Conservation (phyloP, 2,329 filamentous ascomycete genomes). For the Metarhizium sp. region DNA sequence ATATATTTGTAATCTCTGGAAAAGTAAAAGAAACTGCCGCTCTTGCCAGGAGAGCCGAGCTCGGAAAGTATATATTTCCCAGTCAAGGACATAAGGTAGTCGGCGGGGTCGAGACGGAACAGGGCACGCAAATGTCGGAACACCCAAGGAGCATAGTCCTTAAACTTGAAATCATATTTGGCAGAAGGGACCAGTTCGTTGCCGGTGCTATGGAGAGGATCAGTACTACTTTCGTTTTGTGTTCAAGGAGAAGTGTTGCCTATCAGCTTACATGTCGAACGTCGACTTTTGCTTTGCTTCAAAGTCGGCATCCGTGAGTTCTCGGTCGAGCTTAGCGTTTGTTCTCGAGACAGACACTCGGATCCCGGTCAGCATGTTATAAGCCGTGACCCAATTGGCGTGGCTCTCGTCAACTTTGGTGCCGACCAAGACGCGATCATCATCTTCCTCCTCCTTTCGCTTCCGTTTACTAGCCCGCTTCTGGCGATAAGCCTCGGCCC, state of each 20-base stretch:
- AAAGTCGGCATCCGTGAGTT: slow-evolving; percentile 86
- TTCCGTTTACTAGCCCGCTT: slow-evolving; percentile 83
- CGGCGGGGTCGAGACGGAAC: slow-evolving; percentile 89
- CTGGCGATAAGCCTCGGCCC: slow-evolving; percentile 87
- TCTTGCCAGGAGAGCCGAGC: slow-evolving; percentile 93
- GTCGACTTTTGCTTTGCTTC: slow-evolving; percentile 93
- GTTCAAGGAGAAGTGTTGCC: neutral
- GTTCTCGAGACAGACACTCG: slow-evolving; percentile 93
- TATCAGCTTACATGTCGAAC: slow-evolving; percentile 76
- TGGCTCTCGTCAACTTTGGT: slow-evolving; percentile 98
- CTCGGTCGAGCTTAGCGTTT: slow-evolving; percentile 91
- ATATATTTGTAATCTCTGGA: slow-evolving; percentile 99
- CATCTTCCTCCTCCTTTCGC: slow-evolving; percentile 77
- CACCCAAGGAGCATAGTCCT: slow-evolving; percentile 99
- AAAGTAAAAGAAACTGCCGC: slow-evolving; percentile 99
- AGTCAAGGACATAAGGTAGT: slow-evolving; percentile 96
- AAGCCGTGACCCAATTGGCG: slow-evolving; percentile 94
- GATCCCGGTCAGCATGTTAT: slow-evolving; percentile 99
- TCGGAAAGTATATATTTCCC: slow-evolving; percentile 98
- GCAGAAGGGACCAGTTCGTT: slow-evolving; percentile 96
- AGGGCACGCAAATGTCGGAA: slow-evolving; percentile 83
- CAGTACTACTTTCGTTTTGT: neutral
- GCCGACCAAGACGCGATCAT: slow-evolving; percentile 88
- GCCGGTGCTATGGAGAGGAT: slow-evolving; percentile 55
- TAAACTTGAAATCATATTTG: slow-evolving; percentile 99